Percentiles rank a stretch among this genome's conserved stretches.
Evolutionary conservation across 768 basidiomycete species (phyloP).

Genomic region (Leucosporidium yakuticum): DNA sequence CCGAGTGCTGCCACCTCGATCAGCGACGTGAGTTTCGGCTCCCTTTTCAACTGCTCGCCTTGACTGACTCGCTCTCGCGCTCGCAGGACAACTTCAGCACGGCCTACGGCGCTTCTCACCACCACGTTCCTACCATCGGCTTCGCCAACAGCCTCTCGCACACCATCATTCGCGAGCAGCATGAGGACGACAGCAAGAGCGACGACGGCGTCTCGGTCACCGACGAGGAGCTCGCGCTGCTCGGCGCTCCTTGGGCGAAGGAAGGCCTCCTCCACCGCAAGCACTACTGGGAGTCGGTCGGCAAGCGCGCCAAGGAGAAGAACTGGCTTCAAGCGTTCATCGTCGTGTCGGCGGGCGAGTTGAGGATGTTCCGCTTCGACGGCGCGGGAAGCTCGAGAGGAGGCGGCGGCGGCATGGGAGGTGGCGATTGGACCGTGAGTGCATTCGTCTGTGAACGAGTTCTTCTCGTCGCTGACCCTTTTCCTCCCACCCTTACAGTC

Average conservation of each 20-base stretch:
- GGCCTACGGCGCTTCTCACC: constrained; percentile 27
- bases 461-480: constrained; percentile 11
- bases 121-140: constrained; percentile 69
- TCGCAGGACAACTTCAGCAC: constrained; percentile 43
- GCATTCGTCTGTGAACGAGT: too few relatives aligned
- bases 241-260: constrained; percentile 98
- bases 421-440: constrained; percentile 96
- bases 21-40: constrained; percentile 53
- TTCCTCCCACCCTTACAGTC: constrained; percentile 50
- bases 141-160: constrained; percentile 96
- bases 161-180: constrained; percentile 90
- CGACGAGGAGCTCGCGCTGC: constrained; percentile 78
- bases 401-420: constrained; percentile 42
- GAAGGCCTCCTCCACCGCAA: constrained; percentile 94
- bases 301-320: constrained; percentile 80
- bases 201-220: constrained; percentile 49
- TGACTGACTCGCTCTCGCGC: constrained; percentile 54
- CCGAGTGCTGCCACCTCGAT: constrained; percentile 88
- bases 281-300: constrained; percentile 81
- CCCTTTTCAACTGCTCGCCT: not conserved
- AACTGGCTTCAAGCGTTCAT: constrained; percentile 92
- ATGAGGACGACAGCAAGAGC: constrained; percentile 73
- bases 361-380: constrained; percentile 94
- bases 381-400: constrained; percentile 45
- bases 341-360: constrained; percentile 87